These are phyloP conservation scores for Gymnopilus dilepis DNA, from an alignment of 768 basidiomycete species.

Conservation along the genomic window DNA sequence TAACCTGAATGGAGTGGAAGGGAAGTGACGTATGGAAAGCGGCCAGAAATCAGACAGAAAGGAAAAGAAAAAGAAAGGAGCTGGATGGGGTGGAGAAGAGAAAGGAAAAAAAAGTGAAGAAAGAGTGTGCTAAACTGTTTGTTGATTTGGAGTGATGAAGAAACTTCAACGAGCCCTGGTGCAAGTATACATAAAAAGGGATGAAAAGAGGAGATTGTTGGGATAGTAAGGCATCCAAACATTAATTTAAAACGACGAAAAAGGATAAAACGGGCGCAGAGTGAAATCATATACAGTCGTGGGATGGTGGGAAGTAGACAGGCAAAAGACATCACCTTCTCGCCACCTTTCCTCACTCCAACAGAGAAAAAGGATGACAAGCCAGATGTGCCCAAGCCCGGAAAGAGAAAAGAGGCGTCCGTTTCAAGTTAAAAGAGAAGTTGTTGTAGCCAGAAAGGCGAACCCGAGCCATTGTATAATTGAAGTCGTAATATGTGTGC, in stretches of 20 bases:
- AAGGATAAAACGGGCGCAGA: conserved; percentile 38
- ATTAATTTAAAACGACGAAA: conserved; percentile 18
- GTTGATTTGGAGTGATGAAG: conserved; percentile 4
- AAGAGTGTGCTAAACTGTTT: conserved; percentile 12
- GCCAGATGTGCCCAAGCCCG: conserved; percentile 13
- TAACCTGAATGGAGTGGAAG: conserved; percentile 16
- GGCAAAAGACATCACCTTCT: conserved; percentile 26
- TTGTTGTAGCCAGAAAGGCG: conserved; percentile 30
- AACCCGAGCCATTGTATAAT: conserved; percentile 29
- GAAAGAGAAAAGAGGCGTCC: conserved; percentile 74
- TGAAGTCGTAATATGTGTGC: conserved; percentile 28
- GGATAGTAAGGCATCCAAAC: conserved; percentile 20
- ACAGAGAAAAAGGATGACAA: conserved; percentile 15
- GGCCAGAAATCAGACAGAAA: conserved; percentile 22
- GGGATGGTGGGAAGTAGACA: conserved; percentile 25
- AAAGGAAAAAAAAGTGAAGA: neutral
- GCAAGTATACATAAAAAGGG: conserved; percentile 9
- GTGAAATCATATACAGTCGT: conserved; percentile 23
- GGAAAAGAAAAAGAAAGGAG: conserved; percentile 27
- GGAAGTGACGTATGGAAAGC: conserved; percentile 18
- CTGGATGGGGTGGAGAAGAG: conserved; percentile 7
- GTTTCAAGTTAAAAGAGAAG: conserved; percentile 52
- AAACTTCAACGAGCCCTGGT: neutral
- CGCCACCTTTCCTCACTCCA: conserved; percentile 5
- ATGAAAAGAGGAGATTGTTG: neutral